Conservation (phyloP, 805 yeast genomes). For the Wickerhamomyces strasburgensis region DNA sequence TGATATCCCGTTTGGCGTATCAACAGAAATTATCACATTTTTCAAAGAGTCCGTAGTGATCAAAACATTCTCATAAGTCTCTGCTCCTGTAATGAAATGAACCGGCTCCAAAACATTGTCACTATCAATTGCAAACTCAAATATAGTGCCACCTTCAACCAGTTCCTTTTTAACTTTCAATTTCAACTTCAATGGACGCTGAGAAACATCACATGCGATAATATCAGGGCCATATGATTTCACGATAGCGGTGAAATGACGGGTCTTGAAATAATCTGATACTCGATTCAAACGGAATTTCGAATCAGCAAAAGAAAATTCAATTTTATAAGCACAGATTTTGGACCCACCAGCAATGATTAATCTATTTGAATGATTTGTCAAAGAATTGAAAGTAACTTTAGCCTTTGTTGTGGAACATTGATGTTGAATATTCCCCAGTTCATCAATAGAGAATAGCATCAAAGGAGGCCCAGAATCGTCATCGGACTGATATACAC, state of each 20-base stretch:
- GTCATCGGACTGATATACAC: slow-evolving; percentile 30
- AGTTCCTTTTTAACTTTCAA: slow-evolving; percentile 10
- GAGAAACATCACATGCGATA: slow-evolving; percentile 18
- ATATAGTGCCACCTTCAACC: slow-evolving; percentile 12
- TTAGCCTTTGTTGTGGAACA: slow-evolving; percentile 16
- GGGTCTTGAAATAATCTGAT: slow-evolving; percentile 19
- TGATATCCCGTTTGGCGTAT: slow-evolving; percentile 1
- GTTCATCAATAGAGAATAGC: slow-evolving; percentile 33
- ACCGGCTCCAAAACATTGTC: slow-evolving; percentile 3
- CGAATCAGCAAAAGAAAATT: slow-evolving; percentile 31
- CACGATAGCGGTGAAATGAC: slow-evolving; percentile 10
- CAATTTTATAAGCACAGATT: slow-evolving; percentile 27
- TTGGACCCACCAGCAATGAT: slow-evolving; percentile 30
- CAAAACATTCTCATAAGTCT: slow-evolving; percentile 6
- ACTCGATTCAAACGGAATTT: slow-evolving; percentile 25
- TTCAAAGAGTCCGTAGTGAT: slow-evolving; percentile 17
- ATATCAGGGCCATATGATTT: slow-evolving; percentile 19
- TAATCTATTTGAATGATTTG: slow-evolving; percentile 25
- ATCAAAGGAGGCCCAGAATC: slow-evolving; percentile 26
- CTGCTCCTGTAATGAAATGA: slow-evolving; percentile 16
- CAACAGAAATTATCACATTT: slow-evolving; percentile 7
- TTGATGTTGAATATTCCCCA: slow-evolving; percentile 27
- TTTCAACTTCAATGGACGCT: slow-evolving; percentile 7
- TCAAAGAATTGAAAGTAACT: slow-evolving; percentile 22
- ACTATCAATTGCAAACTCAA: slow-evolving; percentile 10